phyloP scores from a whole-genome alignment of 2,329 filamentous ascomycete species.

The Apiospora aurea region DNA sequence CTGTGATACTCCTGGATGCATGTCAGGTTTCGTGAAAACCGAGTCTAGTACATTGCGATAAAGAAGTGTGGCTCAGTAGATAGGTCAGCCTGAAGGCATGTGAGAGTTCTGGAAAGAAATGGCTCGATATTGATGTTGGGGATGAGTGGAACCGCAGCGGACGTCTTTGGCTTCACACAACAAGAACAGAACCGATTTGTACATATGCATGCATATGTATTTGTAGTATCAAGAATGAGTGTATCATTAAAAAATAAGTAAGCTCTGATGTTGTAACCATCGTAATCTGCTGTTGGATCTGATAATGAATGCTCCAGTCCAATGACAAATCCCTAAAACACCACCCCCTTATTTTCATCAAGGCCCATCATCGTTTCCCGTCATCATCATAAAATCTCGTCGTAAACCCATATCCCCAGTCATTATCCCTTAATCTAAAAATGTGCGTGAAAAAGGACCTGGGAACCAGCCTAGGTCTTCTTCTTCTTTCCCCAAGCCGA shows the following conservation, averaged over 20 bases:
- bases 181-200: background rate
- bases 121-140: too few relatives aligned
- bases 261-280: conserved; percentile 11
- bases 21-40: too few relatives aligned
- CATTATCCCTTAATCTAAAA: conserved; percentile 19
- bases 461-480: conserved; percentile 1
- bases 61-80: too few relatives aligned
- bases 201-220: background rate
- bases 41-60: too few relatives aligned
- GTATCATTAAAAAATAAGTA: conserved; percentile 21
- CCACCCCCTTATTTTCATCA: background rate
- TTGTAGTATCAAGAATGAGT: conserved; percentile 17
- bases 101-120: too few relatives aligned
- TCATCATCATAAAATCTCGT: conserved; percentile 13
- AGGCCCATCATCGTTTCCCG: background rate
- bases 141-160: too few relatives aligned
- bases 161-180: background rate
- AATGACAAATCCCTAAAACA: conserved; percentile 14
- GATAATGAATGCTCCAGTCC: conserved; percentile 20
- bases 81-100: too few relatives aligned
- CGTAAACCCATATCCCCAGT: background rate
- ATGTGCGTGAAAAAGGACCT: background rate
- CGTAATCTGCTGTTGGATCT: conserved; percentile 5
- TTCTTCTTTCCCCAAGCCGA: background rate
- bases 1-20: too few relatives aligned